Evolutionary conservation across 2,329 filamentous ascomycete genomes (phyloP), one percentile per base, ranked within the genome.

Genomic region (Macrophomina phaseolina): DNA sequence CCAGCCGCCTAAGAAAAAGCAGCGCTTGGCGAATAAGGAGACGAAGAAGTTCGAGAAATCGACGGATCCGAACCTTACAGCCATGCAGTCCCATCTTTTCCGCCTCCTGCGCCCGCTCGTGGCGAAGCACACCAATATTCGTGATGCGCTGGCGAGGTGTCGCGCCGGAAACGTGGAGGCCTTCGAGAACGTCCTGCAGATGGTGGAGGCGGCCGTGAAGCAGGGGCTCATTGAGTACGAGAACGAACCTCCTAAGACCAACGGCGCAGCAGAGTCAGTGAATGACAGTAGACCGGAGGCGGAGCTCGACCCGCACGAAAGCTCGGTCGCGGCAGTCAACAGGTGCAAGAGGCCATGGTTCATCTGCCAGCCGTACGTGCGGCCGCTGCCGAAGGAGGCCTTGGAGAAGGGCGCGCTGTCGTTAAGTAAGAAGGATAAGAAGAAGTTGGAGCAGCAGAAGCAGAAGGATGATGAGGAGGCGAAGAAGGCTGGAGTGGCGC

Each of bases 51-150:
- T 80, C 64, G 82, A 83, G 61, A 82, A 81, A 71, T 80, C 76
- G 68, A 80, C 81, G 68, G 84, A 85, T 30, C 83, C 86, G 3
- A 98, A 95, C 77, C 83, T 97, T 56, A 84, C 86, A 11, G 89
- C 89, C 40, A 92, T 97, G 85, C 94, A 98, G 78, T 89, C 93
- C 0, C 95, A 99, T 78, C 86, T 97, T 51, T 99, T 99, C 83
- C 91, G 97, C 77, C 86, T 99, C 32, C 86, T 98, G 28, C 87
- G 94, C 16, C 89, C 94, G 38, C 86, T 98, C 30, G 89, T 99
- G 40, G 84, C 89, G 2, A 86, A 85, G 69, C 91, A 97, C 78
- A 94, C 92, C 30, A 86, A 95, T 71, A 89, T 98, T 38, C 88
- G 95, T 38, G 93, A 98, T 75, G 87, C 90, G n/a, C 85, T 99